Conservation (phyloP, 495 filamentous ascomycete species). For the Daldinia bambusicola region DNA sequence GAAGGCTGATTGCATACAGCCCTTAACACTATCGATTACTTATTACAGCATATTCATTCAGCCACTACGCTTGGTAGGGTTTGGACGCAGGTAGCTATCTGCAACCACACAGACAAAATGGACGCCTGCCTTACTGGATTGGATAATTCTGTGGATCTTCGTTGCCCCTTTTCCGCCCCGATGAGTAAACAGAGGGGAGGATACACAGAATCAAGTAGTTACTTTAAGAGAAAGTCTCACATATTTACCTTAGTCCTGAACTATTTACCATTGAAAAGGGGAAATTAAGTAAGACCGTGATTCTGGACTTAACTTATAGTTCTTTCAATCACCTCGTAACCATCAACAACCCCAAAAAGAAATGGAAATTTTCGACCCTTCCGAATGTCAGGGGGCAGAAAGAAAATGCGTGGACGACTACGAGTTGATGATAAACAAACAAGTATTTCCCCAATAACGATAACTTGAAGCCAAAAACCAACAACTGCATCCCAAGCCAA, state of each 20-base stretch:
- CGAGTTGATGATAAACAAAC: not conserved
- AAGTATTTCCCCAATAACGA: not conserved
- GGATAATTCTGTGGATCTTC: slow-evolving; percentile 33
- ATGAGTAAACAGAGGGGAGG: not conserved
- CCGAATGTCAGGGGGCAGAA: not conserved
- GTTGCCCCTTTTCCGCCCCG: slow-evolving; percentile 25
- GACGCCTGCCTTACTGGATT: slow-evolving; percentile 38
- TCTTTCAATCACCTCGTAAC: not conserved
- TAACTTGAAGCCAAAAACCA: not conserved
- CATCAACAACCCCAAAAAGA: not conserved
- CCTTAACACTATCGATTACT: slow-evolving; percentile 1
- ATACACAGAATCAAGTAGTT: not conserved
- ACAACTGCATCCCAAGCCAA: not conserved
- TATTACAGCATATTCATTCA: slow-evolving; percentile 16
- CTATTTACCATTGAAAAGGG: not conserved
- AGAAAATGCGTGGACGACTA: not conserved
- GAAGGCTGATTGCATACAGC: slow-evolving; percentile 5
- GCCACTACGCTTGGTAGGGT: slow-evolving; percentile 6
- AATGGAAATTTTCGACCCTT: not conserved
- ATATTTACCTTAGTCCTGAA: not conserved
- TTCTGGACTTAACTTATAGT: not conserved
- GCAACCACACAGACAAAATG: slow-evolving; percentile 44
- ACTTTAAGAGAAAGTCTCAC: not conserved
- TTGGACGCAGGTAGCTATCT: slow-evolving; percentile 16
- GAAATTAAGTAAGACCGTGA: not conserved